A percentile compares a stretch with the other conserved stretches of the same genome.
phyloP scores from a whole-genome alignment of 2,329 filamentous ascomycete species.

The Sclerotinia glacialis region DNA sequence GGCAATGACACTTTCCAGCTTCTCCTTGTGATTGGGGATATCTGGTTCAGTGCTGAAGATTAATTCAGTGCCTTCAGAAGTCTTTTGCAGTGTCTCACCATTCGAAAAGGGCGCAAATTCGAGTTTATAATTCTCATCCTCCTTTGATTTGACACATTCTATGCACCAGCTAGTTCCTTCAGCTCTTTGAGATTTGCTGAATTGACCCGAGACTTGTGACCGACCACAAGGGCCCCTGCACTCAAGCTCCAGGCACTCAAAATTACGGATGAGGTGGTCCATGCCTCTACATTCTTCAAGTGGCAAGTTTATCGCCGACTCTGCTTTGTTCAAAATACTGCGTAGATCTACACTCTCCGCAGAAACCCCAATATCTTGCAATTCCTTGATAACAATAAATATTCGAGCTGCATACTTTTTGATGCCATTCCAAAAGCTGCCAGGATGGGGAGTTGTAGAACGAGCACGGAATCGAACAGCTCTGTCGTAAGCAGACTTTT shows the following conservation, averaged over 20 bases:
- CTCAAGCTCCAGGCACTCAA: neutral
- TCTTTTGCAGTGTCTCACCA: neutral
- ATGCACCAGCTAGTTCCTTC: neutral
- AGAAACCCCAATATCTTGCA: neutral
- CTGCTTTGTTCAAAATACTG: neutral
- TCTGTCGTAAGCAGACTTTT: neutral
- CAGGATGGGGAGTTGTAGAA: neutral
- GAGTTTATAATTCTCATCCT: neutral
- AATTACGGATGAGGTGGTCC: fast-evolving
- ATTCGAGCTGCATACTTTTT: neutral
- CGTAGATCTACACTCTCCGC: neutral
- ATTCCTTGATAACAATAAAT: neutral
- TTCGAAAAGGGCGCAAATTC: too few species aligned
- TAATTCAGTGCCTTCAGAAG: neutral
- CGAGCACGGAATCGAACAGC: neutral
- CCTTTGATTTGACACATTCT: neutral
- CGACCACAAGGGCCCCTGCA: neutral
- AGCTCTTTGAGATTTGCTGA: neutral
- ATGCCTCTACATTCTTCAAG: neutral
- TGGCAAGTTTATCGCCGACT: neutral
- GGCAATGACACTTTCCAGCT: too few species aligned
- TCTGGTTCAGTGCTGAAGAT: neutral
- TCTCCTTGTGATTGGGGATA: neutral
- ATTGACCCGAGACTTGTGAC: neutral
- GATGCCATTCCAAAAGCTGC: neutral